Percentiles rank a stretch among this genome's conserved stretches.
Conservation (phyloP, 2,329 filamentous ascomycete genomes). For the Trichoderma sp. region DNA sequence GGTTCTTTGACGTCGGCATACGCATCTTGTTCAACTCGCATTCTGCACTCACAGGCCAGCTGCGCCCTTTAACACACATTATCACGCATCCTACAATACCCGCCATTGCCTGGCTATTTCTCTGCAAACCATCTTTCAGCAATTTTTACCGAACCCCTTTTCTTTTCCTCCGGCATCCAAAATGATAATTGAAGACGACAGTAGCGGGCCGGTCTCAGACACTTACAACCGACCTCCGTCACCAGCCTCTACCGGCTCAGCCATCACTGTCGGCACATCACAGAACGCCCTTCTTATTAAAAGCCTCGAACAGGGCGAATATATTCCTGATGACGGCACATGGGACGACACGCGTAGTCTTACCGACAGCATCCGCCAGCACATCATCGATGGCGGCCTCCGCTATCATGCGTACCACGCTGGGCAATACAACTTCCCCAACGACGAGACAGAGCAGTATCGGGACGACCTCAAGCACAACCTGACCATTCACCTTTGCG, state of each 20-base stretch:
- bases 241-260: constrained; percentile 37
- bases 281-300: constrained; percentile 40
- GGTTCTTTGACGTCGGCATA: neutral
- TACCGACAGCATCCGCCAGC: constrained; percentile 49
- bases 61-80: neutral
- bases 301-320: constrained; percentile 42
- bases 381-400: constrained; percentile 48
- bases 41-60: neutral
- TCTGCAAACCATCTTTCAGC: neutral
- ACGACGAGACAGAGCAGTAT: constrained; percentile 49
- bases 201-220: constrained; percentile 3
- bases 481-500: constrained; percentile 46
- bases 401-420: constrained; percentile 49
- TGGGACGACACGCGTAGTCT: constrained; percentile 47
- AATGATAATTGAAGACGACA: constrained; percentile 23
- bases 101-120: neutral
- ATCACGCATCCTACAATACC: neutral
- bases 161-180: neutral
- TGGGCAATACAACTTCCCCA: constrained; percentile 49
- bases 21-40: neutral
- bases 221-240: constrained; percentile 34
- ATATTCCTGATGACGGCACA: constrained; percentile 30
- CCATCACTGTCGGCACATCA: constrained; percentile 40
- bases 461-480: constrained; percentile 49
- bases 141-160: neutral